These are phyloP conservation scores for Trichoderma sp. DNA, from an alignment of 2,329 filamentous ascomycete genomes.

Conservation along the genomic window DNA sequence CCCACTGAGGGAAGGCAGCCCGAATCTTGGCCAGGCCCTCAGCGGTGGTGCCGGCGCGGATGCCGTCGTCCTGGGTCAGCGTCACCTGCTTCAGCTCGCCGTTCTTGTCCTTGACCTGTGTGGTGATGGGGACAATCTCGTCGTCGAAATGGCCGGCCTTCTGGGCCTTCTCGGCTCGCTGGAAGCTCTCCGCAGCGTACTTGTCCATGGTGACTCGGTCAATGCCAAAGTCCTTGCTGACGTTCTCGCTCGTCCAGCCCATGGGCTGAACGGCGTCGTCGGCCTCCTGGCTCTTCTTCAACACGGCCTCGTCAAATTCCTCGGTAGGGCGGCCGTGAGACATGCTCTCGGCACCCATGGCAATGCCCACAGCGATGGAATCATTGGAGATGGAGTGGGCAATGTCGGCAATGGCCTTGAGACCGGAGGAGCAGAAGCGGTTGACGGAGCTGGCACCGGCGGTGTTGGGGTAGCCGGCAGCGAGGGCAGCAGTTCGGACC, in stretches of 20 bases:
- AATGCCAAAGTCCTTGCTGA: slow-evolving; percentile 86
- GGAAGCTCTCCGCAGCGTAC: slow-evolving; percentile 84
- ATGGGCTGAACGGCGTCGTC: slow-evolving; percentile 89
- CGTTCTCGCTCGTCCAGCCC: slow-evolving; percentile 98
- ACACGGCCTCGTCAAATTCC: slow-evolving; percentile 75
- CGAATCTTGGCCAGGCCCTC: slow-evolving; percentile 82
- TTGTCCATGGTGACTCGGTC: slow-evolving; percentile 76
- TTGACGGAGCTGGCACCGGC: slow-evolving; percentile 78
- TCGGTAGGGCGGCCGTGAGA: slow-evolving; percentile 64
- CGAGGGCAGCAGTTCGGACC: slow-evolving; percentile 80
- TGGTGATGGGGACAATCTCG: slow-evolving; percentile 87
- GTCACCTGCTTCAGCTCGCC: slow-evolving; percentile 76
- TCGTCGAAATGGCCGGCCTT: slow-evolving; percentile 89
- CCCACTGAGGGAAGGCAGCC: slow-evolving; percentile 86
- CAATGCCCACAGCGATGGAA: slow-evolving; percentile 82
- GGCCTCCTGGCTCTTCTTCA: slow-evolving; percentile 70
- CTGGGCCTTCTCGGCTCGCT: slow-evolving; percentile 83
- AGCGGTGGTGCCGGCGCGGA: slow-evolving; percentile 83
- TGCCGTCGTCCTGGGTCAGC: slow-evolving; percentile 83
- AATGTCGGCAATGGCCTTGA: slow-evolving; percentile 94
- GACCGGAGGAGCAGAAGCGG: slow-evolving; percentile 94
- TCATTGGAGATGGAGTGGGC: slow-evolving; percentile 80
- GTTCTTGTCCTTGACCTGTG: slow-evolving; percentile 78
- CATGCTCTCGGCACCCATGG: slow-evolving; percentile 89
- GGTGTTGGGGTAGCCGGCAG: slow-evolving; percentile 92